Conservation (phyloP, 2,329 filamentous ascomycete genomes). For the Alternaria atra region DNA sequence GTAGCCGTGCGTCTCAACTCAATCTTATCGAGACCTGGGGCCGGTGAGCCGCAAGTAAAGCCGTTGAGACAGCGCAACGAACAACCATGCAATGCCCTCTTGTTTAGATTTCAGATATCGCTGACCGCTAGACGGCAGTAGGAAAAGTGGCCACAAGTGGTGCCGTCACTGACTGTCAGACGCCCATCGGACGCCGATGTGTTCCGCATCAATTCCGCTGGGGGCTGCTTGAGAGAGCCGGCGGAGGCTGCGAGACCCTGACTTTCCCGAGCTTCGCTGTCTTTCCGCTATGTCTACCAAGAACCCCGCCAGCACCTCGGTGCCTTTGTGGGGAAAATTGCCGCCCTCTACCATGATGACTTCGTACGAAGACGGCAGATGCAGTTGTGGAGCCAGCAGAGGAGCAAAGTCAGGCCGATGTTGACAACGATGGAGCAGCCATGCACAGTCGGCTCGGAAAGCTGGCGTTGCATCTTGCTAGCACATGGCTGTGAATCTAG, state of each 20-base stretch:
- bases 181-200: conserved; percentile 13
- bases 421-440: neutral
- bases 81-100: neutral
- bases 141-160: conserved; percentile 26
- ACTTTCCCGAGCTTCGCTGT: conserved; percentile 4
- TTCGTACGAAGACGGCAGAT: conserved; percentile 1
- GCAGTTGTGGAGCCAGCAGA: neutral
- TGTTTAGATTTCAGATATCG: neutral
- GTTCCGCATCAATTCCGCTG: conserved; percentile 18
- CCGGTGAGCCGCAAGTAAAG: neutral
- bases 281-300: conserved; percentile 9
- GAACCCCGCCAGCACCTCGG: conserved; percentile 5
- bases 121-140: neutral
- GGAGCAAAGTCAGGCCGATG: neutral
- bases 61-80: neutral
- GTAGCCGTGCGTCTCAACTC: conserved; percentile 10
- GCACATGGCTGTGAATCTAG: neutral
- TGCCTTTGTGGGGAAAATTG: conserved; percentile 7
- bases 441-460: neutral
- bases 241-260: neutral
- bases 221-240: neutral
- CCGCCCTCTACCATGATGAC: neutral
- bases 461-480: neutral
- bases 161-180: conserved; percentile 36
- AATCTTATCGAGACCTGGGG: neutral